Base-by-base conservation (phyloP, 2,329 filamentous ascomycete species). In the Sphaerulina musiva region DNA sequence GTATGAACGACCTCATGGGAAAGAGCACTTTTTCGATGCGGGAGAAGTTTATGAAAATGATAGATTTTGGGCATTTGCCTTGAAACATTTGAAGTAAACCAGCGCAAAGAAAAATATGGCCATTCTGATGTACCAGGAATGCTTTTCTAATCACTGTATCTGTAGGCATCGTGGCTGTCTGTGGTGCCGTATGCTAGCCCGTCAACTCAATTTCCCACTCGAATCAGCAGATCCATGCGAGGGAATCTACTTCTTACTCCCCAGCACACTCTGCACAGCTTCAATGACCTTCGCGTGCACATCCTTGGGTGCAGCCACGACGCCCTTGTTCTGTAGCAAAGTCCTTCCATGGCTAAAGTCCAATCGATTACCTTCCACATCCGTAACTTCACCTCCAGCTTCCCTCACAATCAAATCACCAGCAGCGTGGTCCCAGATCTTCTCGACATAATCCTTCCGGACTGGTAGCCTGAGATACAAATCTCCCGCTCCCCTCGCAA, bases 351-450 rank as follows among this genome's bases (percentile, higher is more conserved):
- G 80, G 65, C 83, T 82, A 72, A 98, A 98, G 72, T 98, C 86
- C 55, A 98, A 78, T 57, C 83, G 79, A 69, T 87, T 87, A 64
- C 95, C 93, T 58, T 86, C 79, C 40, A 90, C 86, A 72, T 98
- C 95, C 1, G 90, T 95, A 51, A 98, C 92, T 66, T 87, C 78
- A 46, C 93, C 95, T 48, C 93, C 93, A 2, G 93, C 90, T 74
- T 98, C 95, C 54, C 91, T 80, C 40, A 97, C 93, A 62, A 98
- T 91, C 55, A 98, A 75, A 66, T 95, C 91, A 40, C 93, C 93
- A 10, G 92, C 93, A 14, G 93, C 93, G 71, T 98, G 93, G 69
- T 98, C 93, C 93, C 93, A 98, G 63, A 98, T 98, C 82, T 98
- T 98, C 79, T 98, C 93, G 71, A 95, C 84, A 75, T 98, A 98